These are phyloP conservation scores for Aspergillus kassunensis DNA, from an alignment of 495 filamentous ascomycete species.

Conservation along the genomic window DNA sequence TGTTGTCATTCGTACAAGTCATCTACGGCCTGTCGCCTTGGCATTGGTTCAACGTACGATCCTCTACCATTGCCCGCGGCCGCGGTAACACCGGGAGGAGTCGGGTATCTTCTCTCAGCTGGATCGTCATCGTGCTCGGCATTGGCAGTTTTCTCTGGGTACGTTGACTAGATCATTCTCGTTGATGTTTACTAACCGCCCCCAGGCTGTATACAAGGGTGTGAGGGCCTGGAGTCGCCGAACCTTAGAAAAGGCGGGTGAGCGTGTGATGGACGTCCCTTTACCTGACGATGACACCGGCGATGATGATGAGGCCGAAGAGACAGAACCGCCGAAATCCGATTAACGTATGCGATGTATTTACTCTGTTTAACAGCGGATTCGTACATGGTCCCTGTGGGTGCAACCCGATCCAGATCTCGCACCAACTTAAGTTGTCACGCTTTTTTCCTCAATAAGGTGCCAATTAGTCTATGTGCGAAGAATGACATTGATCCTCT, in stretches of 20 bases:
- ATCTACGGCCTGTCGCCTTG: constrained; percentile 70
- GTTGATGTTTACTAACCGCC: constrained; percentile 23
- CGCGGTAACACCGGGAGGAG: constrained; percentile 65
- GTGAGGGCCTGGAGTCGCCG: constrained; percentile 66
- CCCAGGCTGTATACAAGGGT: constrained; percentile 72
- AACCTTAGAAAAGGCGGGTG: constrained; percentile 69
- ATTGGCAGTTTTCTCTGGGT: constrained; percentile 79
- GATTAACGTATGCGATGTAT: neutral
- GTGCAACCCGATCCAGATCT: neutral
- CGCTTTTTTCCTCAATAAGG: constrained; percentile 64
- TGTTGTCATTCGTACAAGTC: constrained; percentile 81
- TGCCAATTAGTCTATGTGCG: constrained; percentile 96
- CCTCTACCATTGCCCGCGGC: constrained; percentile 42
- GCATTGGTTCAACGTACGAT: constrained; percentile 70
- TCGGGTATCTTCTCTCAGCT: constrained; percentile 67
- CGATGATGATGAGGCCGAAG: constrained; percentile 52
- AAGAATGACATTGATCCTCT: constrained; percentile 57
- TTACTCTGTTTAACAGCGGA: neutral
- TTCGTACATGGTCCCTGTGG: neutral
- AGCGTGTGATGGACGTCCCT: constrained; percentile 77
- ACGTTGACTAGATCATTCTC: constrained; percentile 33
- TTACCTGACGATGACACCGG: constrained; percentile 69
- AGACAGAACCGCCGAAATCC: constrained; percentile 5
- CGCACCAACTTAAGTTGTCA: constrained; percentile 96
- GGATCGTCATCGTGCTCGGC: constrained; percentile 74